Conservation (phyloP, 306 rosid species). For the Cicer arietinum region DNA sequence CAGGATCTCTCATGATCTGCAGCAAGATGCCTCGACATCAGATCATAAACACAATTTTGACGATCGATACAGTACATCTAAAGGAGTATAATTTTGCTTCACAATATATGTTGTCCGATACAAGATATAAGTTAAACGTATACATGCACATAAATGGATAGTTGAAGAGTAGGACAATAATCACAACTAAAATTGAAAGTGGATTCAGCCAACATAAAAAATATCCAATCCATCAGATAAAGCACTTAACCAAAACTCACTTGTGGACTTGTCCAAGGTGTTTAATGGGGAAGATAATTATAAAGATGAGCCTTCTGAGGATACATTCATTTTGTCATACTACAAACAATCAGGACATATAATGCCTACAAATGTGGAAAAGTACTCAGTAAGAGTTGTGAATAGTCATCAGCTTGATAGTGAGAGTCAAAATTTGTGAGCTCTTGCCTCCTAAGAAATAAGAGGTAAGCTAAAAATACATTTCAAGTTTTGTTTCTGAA, state of each 20-base stretch:
- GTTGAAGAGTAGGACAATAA: conserved; percentile 23
- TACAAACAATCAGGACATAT: background rate
- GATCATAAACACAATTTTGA: conserved; percentile 39
- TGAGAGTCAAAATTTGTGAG: background rate
- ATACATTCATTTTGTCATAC: conserved; percentile 3
- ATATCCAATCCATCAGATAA: conserved; percentile 26
- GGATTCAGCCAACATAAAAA: background rate
- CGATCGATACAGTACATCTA: background rate
- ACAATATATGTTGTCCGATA: background rate
- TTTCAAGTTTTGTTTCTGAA: background rate
- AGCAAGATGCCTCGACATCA: conserved; percentile 39
- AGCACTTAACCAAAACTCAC: conserved; percentile 10
- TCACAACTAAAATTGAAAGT: conserved; percentile 4
- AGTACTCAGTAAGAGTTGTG: background rate
- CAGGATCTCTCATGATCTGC: conserved; percentile 99
- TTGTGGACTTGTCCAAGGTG: background rate
- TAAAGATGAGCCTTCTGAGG: background rate
- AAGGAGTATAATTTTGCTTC: conserved; percentile 16
- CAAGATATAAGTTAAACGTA: background rate
- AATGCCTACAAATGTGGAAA: conserved; percentile 24
- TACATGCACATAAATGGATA: conserved; percentile 29
- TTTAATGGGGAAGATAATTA: conserved; percentile 4
- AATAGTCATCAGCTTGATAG: background rate
- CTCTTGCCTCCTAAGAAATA: background rate
- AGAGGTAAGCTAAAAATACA: background rate